phyloP scores from a whole-genome alignment of 2,329 filamentous ascomycete genomes.

The Calonectria fujianensis region DNA sequence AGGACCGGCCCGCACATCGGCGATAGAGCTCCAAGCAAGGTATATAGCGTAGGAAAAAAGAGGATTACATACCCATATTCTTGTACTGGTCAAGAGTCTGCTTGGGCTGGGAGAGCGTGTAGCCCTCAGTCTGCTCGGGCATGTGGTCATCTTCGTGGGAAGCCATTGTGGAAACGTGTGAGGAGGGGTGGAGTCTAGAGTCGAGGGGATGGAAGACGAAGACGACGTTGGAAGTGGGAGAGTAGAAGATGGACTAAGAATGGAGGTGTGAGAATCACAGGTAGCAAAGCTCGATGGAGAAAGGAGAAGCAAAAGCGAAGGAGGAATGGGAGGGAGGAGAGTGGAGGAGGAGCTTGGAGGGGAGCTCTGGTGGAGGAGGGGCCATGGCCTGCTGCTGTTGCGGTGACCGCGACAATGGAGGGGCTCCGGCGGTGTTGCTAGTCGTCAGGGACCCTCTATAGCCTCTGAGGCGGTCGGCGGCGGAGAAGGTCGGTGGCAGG shows the following conservation, averaged over 20 bases:
- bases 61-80: constrained; percentile 83
- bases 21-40: constrained; percentile 41
- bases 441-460: constrained; percentile 28
- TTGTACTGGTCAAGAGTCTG: constrained; percentile 97
- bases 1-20: constrained; percentile 38
- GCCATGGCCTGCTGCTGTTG: constrained; percentile 48
- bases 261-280: constrained; percentile 13
- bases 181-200: constrained; percentile 45
- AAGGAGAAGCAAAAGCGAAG: constrained; percentile 34
- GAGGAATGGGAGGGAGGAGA: constrained; percentile 41
- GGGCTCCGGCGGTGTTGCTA: constrained; percentile 54
- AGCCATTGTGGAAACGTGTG: constrained; percentile 72
- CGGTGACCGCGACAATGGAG: constrained; percentile 59
- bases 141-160: constrained; percentile 86
- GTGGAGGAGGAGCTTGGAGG: constrained; percentile 50
- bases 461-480: constrained; percentile 35
- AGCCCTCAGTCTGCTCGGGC: constrained; percentile 92
- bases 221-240: constrained; percentile 22
- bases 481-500: constrained; percentile 26
- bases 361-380: constrained; percentile 49
- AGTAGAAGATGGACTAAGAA: constrained; percentile 16
- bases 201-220: constrained; percentile 34
- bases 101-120: constrained; percentile 97
- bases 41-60: constrained; percentile 11
- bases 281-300: constrained; percentile 15